These are phyloP conservation scores for Skeletonema potamos DNA, from an alignment of 108 stramenopile genomes.

Conservation along the genomic window DNA sequence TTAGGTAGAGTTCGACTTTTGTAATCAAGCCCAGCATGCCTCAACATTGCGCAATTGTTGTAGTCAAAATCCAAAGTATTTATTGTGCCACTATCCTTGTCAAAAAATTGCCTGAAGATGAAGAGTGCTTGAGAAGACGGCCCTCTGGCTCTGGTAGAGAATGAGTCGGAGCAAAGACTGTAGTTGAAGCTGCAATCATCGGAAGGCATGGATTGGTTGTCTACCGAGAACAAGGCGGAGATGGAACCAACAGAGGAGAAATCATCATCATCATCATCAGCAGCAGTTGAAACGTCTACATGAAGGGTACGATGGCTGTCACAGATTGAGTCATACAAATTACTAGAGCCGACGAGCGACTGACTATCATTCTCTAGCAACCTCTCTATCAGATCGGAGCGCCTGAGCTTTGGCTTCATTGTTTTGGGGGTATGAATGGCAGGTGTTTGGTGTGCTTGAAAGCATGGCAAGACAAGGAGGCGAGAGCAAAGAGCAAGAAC, in stretches of 20 bases:
- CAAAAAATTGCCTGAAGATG: not conserved
- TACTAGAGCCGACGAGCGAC: not conserved
- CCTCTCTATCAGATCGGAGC: too few relatives aligned
- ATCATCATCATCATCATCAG: not conserved
- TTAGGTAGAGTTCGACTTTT: not conserved
- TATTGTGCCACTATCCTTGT: not conserved
- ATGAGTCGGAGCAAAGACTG: not conserved
- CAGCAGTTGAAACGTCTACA: not conserved
- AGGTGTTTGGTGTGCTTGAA: not conserved
- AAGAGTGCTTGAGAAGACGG: not conserved
- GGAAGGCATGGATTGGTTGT: not conserved
- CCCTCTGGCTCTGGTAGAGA: not conserved
- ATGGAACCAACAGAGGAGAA: not conserved
- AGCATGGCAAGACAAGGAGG: too few relatives aligned
- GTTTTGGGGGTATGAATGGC: not conserved
- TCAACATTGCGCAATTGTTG: not conserved
- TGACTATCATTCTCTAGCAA: not conserved
- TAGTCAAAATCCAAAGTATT: not conserved
- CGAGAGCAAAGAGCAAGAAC: too few relatives aligned
- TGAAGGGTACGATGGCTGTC: not conserved
- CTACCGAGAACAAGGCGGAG: not conserved
- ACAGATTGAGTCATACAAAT: not conserved
- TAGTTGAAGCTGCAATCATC: not conserved
- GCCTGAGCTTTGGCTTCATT: not conserved
- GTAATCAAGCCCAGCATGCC: not conserved